Evolutionary conservation across 2,329 filamentous ascomycete genomes (phyloP).

Genomic region (Diaporthe amygdali): DNA sequence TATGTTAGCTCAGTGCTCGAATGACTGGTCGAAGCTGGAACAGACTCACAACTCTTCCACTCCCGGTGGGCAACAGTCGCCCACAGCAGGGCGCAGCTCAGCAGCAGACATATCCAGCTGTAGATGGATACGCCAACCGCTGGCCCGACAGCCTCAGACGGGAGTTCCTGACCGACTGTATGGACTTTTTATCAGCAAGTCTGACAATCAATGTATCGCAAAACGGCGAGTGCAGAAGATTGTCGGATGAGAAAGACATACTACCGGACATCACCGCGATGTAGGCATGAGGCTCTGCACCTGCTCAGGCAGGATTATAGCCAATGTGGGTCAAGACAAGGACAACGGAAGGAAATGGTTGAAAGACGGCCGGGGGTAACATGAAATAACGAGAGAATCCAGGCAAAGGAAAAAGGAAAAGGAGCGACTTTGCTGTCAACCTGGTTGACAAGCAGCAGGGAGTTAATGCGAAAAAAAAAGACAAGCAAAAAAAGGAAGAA

Average conservation of each 20-base stretch:
- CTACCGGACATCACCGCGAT: slow-evolving; percentile 19
- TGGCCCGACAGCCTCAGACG: slow-evolving; percentile 19
- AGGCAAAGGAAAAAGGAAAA: neutral
- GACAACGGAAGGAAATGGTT: neutral
- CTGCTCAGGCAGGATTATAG: neutral
- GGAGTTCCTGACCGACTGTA: slow-evolving; percentile 14
- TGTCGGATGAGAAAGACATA: neutral
- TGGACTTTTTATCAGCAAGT: neutral
- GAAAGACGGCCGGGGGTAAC: neutral
- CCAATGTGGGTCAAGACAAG: neutral
- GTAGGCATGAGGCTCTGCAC: slow-evolving; percentile 7
- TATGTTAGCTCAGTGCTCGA: slow-evolving; percentile 8
- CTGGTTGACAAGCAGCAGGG: neutral
- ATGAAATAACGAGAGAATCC: neutral
- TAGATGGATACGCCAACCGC: slow-evolving; percentile 23
- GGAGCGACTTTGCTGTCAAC: neutral
- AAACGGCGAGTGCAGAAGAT: neutral
- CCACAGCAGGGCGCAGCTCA: slow-evolving; percentile 22
- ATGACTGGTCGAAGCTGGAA: neutral
- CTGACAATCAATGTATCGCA: neutral
- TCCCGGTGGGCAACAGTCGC: slow-evolving; percentile 32
- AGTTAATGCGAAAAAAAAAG: neutral
- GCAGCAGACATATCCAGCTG: slow-evolving; percentile 15
- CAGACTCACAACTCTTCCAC: slow-evolving; percentile 45
- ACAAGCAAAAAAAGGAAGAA: neutral